Conservation (phyloP, 306 rosid species). For the Myrica gale region DNA sequence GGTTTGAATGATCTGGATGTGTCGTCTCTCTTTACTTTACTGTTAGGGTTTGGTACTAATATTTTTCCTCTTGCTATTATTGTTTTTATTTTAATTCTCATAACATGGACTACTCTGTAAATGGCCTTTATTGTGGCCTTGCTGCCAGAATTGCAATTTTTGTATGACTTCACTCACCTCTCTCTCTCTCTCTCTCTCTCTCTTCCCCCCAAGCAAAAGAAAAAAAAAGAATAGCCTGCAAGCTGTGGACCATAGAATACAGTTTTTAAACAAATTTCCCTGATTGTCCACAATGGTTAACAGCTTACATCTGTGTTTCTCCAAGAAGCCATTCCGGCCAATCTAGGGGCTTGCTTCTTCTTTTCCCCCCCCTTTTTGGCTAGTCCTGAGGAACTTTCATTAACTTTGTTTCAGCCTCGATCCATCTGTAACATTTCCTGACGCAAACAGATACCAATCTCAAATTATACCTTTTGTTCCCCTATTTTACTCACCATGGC, state of each 20-base stretch:
- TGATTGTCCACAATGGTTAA: neutral
- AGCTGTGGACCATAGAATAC: neutral
- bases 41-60: neutral
- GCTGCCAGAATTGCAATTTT: neutral
- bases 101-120: neutral
- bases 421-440: neutral
- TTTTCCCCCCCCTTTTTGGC: neutral
- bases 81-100: neutral
- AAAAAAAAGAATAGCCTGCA: neutral
- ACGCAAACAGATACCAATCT: neutral
- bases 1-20: neutral
- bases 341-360: neutral
- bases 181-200: neutral
- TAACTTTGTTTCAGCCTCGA: neutral
- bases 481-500: too few species aligned
- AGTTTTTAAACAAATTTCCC: neutral
- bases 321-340: neutral
- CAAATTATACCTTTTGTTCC: too few species aligned
- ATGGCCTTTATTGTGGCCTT: neutral
- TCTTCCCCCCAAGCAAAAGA: too few species aligned
- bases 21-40: neutral
- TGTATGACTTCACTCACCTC: neutral
- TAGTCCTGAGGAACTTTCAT: neutral
- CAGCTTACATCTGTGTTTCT: neutral
- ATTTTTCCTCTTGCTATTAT: neutral